Percentiles rank a stretch among this genome's conserved stretches.
Evolutionary conservation across 164 flowering plant genomes (phyloP).

Genomic region (Macadamia tetraphylla): DNA sequence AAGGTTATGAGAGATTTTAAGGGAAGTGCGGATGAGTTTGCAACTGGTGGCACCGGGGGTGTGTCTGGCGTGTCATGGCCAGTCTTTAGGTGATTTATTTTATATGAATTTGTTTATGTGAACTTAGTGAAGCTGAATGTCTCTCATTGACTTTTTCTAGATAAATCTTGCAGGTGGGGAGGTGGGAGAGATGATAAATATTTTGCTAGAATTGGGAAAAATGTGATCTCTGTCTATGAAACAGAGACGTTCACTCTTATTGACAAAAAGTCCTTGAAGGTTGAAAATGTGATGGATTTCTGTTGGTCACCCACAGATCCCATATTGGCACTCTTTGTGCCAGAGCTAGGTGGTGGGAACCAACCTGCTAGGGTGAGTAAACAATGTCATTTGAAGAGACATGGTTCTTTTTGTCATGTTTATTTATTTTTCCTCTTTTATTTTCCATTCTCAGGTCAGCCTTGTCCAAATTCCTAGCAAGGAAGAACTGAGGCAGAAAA

Average conservation of each 20-base stretch:
- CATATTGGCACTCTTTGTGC: conserved; percentile 83
- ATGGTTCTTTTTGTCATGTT: background rate
- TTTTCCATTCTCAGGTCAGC: conserved; percentile 49
- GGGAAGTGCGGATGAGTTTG: conserved; percentile 97
- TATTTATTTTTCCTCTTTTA: background rate
- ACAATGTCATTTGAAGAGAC: background rate
- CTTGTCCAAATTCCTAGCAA: conserved; percentile 88
- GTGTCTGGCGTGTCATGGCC: conserved; percentile 47
- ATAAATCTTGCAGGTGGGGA: conserved; percentile 60
- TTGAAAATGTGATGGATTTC: conserved; percentile 89
- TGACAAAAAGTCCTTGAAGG: conserved; percentile 88
- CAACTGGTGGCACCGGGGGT: conserved; percentile 80
- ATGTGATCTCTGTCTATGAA: conserved; percentile 85
- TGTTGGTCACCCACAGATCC: conserved; percentile 96
- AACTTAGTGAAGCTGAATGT: background rate
- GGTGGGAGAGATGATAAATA: conserved; percentile 87
- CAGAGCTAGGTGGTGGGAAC: conserved; percentile 97
- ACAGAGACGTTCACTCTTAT: conserved; percentile 88
- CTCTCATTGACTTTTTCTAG: background rate
- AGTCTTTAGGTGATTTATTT: conserved; percentile 36
- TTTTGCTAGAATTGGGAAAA: conserved; percentile 88
- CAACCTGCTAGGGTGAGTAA: conserved; percentile 92
- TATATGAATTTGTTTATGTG: background rate
- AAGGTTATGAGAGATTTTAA: conserved; percentile 85
- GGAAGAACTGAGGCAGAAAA: conserved; percentile 89